Conservation (phyloP, 192 early-diverging fungal genomes). For the Geranomyces michiganensis region DNA sequence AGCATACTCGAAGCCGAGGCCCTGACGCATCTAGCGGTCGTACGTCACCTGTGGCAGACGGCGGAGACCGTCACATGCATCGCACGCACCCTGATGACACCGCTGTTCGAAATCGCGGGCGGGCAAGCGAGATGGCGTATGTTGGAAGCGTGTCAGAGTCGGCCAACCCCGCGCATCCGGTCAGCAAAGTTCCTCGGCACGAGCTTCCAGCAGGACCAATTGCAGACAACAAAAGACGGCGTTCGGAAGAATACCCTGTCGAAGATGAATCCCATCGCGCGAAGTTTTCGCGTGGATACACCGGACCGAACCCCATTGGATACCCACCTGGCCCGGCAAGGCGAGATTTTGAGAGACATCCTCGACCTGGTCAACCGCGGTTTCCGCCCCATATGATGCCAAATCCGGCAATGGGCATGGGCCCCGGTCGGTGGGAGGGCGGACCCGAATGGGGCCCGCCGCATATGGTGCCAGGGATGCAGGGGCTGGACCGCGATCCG, state of each 20-base stretch:
- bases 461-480: conserved; percentile 4
- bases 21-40: not conserved
- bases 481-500: not conserved
- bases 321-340: not conserved
- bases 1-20: conserved; percentile 57
- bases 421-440: conserved; percentile 13
- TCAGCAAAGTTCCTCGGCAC: conserved; percentile 9
- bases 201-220: not conserved
- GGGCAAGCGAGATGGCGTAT: not conserved
- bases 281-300: conserved; percentile 15
- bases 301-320: not conserved
- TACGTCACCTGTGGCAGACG: conserved; percentile 5
- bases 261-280: conserved; percentile 15
- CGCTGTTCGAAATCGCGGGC: conserved; percentile 5
- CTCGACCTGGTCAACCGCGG: conserved; percentile 3
- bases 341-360: conserved; percentile 4
- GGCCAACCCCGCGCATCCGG: not conserved
- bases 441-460: conserved; percentile 22
- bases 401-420: conserved; percentile 5
- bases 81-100: not conserved
- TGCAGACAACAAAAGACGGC: conserved; percentile 12
- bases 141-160: not conserved
- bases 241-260: conserved; percentile 31
- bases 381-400: conserved; percentile 12
- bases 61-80: conserved; percentile 1